These are phyloP conservation scores for Saccharomycopsis vini DNA, from an alignment of 805 yeast species.

Conservation along the genomic window DNA sequence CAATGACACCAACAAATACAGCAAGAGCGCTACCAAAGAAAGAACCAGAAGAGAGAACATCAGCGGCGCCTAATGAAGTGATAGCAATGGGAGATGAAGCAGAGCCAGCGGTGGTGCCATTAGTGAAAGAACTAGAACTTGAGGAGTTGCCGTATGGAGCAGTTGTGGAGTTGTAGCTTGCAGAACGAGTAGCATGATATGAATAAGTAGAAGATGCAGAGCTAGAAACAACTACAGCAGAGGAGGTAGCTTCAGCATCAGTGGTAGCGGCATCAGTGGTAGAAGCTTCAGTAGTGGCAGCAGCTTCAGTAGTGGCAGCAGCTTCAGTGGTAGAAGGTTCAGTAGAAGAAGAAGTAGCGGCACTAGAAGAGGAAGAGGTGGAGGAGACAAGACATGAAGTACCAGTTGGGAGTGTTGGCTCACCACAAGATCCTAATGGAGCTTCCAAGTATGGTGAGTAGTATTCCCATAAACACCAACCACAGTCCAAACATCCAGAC, in stretches of 20 bases:
- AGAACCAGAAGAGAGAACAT: conserved; percentile 8
- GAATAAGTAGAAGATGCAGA: conserved; percentile 16
- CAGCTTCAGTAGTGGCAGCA: conserved; percentile 1
- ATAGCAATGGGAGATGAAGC: conserved; percentile 8
- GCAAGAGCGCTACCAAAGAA: conserved; percentile 7
- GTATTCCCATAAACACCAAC: conserved; percentile 31
- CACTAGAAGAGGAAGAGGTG: conserved; percentile 21
- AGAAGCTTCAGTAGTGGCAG: conserved; percentile 7
- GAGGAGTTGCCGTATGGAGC: conserved; percentile 10
- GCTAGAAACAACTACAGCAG: conserved; percentile 1
- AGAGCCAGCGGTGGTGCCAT: conserved; percentile 15
- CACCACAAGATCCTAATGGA: conserved; percentile 25
- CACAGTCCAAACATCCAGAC: conserved; percentile 29
- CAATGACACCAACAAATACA: conserved; percentile 4
- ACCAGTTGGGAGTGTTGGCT: conserved; percentile 28
- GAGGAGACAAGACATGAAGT: conserved; percentile 24
- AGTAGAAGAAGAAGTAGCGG: conserved; percentile 20
- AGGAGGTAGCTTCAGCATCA: conserved; percentile 2
- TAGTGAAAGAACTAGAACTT: conserved; percentile 13
- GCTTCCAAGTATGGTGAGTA: conserved; percentile 25
- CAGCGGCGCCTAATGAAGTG: conserved; percentile 14
- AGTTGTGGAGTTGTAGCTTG: conserved; percentile 5
- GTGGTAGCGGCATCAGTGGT: conserved; percentile 6
- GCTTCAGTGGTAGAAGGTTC: conserved; percentile 1
- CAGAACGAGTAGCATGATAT: conserved; percentile 5